Conservation (phyloP, 495 filamentous ascomycete species). For the Talaromyces trachyspermus region DNA sequence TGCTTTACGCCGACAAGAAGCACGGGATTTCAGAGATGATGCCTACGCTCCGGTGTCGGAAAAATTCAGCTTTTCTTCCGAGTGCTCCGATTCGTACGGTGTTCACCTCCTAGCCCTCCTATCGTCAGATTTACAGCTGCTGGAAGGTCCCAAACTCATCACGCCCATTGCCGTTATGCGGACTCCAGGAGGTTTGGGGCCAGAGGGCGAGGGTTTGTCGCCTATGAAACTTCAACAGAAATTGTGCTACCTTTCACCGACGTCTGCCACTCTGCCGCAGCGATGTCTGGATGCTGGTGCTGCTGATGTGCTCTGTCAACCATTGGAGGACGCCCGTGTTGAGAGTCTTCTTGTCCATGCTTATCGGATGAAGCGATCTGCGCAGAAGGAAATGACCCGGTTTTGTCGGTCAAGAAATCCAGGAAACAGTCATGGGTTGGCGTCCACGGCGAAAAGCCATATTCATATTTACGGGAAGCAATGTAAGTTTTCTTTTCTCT, state of each 20-base stretch:
- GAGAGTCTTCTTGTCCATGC: constrained; percentile 73
- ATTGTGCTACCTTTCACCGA: constrained; percentile 1
- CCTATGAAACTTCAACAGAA: not conserved
- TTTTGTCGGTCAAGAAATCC: constrained; percentile 56
- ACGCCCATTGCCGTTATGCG: constrained; percentile 65
- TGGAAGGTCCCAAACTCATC: constrained; percentile 64
- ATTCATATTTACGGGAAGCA: constrained; percentile 76
- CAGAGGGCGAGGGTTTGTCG: not conserved
- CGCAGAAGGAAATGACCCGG: constrained; percentile 58
- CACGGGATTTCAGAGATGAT: constrained; percentile 15
- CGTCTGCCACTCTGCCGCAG: constrained; percentile 16
- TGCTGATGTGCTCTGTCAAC: constrained; percentile 72
- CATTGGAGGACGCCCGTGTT: constrained; percentile 61
- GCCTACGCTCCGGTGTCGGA: constrained; percentile 26
- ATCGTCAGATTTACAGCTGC: constrained; percentile 60
- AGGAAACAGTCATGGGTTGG: constrained; percentile 91
- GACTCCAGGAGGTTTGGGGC: constrained; percentile 14
- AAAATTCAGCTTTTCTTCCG: constrained; percentile 38
- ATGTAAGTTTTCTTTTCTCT: constrained; percentile 44
- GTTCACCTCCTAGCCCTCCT: constrained; percentile 61
- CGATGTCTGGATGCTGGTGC: constrained; percentile 79
- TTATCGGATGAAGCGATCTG: constrained; percentile 68
- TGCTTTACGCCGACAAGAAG: constrained; percentile 29
- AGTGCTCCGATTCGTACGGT: constrained; percentile 56
- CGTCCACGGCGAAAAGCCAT: constrained; percentile 77